A percentile compares a stretch with the other conserved stretches of the same genome.
Conservation (phyloP, 345 rosid species). For the Mercurialis annua region DNA sequence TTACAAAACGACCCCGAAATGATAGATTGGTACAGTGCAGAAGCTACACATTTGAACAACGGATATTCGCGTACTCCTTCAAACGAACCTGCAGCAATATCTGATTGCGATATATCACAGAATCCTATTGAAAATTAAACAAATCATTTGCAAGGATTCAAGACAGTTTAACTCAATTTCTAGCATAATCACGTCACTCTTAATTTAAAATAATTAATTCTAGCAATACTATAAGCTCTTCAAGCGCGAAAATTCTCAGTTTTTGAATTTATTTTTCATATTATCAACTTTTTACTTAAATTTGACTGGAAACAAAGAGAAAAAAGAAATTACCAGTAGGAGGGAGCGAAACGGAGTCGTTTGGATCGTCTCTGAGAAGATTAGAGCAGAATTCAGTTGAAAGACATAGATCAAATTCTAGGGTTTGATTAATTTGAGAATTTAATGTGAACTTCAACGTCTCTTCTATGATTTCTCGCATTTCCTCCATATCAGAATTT, state of each 20-base stretch:
- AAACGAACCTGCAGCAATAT: constrained; percentile 20
- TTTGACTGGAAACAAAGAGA: too few relatives aligned
- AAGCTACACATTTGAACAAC: constrained; percentile 46
- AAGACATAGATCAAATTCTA: constrained; percentile 33
- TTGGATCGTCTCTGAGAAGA: constrained; percentile 31
- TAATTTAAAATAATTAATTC: too few relatives aligned
- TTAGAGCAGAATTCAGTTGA: constrained; percentile 43
- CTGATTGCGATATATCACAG: background rate
- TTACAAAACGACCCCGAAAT: constrained; percentile 29
- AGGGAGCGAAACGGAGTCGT: constrained; percentile 1
- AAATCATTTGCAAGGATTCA: background rate
- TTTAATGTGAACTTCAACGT: constrained; percentile 42
- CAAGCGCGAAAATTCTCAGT: too few relatives aligned
- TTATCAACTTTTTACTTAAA: too few relatives aligned
- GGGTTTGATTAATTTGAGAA: constrained; percentile 28
- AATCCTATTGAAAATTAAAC: too few relatives aligned
- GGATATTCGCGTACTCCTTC: constrained; percentile 50
- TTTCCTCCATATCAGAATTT: constrained; percentile 36
- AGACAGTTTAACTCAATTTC: background rate
- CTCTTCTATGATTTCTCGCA: constrained; percentile 39
- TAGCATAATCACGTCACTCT: background rate
- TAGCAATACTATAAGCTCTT: too few relatives aligned
- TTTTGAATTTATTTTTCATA: too few relatives aligned
- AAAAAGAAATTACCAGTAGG: constrained; percentile 1
- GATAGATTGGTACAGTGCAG: constrained; percentile 38